Evolutionary conservation across 1,139 yeast genomes (phyloP).

Genomic region (Magnusiomyces clavatus): DNA sequence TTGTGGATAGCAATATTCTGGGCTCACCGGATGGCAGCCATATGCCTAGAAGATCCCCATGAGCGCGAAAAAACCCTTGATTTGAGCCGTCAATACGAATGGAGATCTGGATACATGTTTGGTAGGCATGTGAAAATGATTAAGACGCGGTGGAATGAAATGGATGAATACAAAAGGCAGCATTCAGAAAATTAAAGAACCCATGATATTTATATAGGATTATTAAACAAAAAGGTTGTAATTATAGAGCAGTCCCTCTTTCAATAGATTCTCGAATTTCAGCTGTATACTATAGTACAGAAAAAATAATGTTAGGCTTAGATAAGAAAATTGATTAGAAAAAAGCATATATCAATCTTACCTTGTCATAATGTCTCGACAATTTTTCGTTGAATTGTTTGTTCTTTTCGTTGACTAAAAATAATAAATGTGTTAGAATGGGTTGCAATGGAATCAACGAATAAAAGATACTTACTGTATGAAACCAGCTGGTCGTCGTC

Average conservation of each 20-base stretch:
- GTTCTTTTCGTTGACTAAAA: constrained; percentile 59
- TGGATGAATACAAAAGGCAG: constrained; percentile 3
- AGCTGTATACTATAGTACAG: constrained; percentile 25
- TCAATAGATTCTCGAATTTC: constrained; percentile 37
- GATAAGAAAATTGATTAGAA: background rate
- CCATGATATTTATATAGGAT: background rate
- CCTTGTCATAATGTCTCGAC: constrained; percentile 47
- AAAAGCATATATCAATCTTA: background rate
- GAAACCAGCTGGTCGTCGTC: constrained; percentile 34
- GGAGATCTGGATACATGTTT: constrained; percentile 13
- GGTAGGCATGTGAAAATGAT: constrained; percentile 8
- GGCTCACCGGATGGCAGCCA: constrained; percentile 12
- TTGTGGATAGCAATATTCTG: constrained; percentile 11
- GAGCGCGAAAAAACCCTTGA: constrained; percentile 13
- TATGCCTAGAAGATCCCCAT: constrained; percentile 8
- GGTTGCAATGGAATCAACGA: too few species aligned
- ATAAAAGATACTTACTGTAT: constrained; percentile 18
- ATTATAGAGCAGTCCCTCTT: constrained; percentile 35
- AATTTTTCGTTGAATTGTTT: constrained; percentile 70
- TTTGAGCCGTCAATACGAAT: constrained; percentile 13
- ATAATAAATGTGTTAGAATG: too few species aligned
- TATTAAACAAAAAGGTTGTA: background rate
- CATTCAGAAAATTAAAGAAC: background rate
- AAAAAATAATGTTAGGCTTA: too few species aligned
- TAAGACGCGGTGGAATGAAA: constrained; percentile 10